Percentiles rank a stretch among this genome's conserved stretches.
Evolutionary conservation across 1,284 basidiomycete species (phyloP).

Genomic region (Calocybe gambosa): DNA sequence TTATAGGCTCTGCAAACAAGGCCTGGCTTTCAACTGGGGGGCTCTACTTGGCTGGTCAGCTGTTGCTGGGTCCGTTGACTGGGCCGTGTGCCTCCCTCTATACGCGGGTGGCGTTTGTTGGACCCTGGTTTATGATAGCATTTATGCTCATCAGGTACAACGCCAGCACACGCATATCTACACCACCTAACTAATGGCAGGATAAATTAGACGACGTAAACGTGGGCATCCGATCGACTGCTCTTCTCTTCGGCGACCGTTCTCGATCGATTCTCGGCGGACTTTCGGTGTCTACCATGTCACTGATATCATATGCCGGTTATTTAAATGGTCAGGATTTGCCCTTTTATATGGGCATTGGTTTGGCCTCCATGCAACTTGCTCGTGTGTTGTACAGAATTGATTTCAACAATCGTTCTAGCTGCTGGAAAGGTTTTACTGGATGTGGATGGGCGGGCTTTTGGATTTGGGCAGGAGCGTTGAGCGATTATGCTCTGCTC

Average conservation of each 20-base stretch:
- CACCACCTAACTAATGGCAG: conserved; percentile 32
- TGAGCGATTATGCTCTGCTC: conserved; percentile 65
- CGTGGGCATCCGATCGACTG: conserved; percentile 91
- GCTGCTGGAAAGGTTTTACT: conserved; percentile 90
- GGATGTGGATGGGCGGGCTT: conserved; percentile 88
- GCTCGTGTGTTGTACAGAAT: conserved; percentile 76
- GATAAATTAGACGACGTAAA: conserved; percentile 91
- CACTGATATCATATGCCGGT: conserved; percentile 75
- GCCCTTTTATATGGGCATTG: conserved; percentile 77
- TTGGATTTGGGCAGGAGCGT: conserved; percentile 82
- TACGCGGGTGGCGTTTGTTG: conserved; percentile 89
- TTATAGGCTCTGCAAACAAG: conserved; percentile 32
- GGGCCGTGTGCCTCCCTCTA: conserved; percentile 81
- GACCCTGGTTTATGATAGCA: conserved; percentile 97
- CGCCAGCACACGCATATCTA: conserved; percentile 1
- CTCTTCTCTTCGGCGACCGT: conserved; percentile 78
- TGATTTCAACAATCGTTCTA: conserved; percentile 72
- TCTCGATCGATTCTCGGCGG: conserved; percentile 70
- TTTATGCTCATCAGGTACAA: conserved; percentile 93
- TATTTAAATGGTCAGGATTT: conserved; percentile 71
- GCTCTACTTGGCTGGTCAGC: conserved; percentile 96
- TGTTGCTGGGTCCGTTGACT: conserved; percentile 77
- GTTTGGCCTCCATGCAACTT: conserved; percentile 73
- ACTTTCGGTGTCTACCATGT: conserved; percentile 73
- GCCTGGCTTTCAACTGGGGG: conserved; percentile 97